phyloP scores from a whole-genome alignment of 1,284 basidiomycete genomes.

The Trichosporon coremiiforme region DNA sequence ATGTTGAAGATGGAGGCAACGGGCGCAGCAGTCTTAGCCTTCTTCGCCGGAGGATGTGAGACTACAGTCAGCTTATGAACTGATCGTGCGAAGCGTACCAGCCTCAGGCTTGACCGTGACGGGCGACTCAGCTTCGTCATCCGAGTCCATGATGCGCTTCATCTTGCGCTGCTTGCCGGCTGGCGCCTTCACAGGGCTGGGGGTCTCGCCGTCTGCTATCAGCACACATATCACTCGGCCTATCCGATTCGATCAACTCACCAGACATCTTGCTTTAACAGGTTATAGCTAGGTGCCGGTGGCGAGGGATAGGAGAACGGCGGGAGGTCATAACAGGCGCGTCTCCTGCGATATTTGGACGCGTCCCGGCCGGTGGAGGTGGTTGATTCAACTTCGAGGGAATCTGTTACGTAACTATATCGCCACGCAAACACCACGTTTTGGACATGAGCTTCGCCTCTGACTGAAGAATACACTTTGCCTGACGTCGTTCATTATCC shows the following conservation, averaged over 20 bases:
- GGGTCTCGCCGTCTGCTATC: slow-evolving; percentile 35
- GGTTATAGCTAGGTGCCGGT: background rate
- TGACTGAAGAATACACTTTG: background rate
- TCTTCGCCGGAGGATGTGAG: slow-evolving; percentile 45
- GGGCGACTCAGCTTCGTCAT: slow-evolving; percentile 62
- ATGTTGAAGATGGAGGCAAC: slow-evolving; percentile 39
- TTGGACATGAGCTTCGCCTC: background rate
- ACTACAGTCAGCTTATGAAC: slow-evolving; percentile 30
- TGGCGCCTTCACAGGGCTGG: slow-evolving; percentile 34
- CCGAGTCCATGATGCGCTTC: slow-evolving; percentile 66
- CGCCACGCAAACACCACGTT: slow-evolving; percentile 4
- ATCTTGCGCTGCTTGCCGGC: slow-evolving; percentile 58
- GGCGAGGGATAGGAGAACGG: background rate
- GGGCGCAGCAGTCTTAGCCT: slow-evolving; percentile 36
- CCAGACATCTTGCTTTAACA: slow-evolving; percentile 28
- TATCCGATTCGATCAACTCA: background rate
- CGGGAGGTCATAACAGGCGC: background rate
- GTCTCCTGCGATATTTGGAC: slow-evolving; percentile 14
- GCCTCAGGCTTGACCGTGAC: background rate
- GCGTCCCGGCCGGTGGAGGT: slow-evolving; percentile 15
- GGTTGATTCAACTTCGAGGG: background rate
- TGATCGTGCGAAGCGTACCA: slow-evolving; percentile 18
- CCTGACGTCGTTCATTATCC: slow-evolving; percentile 9
- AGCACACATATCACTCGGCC: background rate
- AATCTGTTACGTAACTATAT: background rate